Base-by-base conservation (phyloP, 495 filamentous ascomycete genomes). In the Daldinia vernicosa region DNA sequence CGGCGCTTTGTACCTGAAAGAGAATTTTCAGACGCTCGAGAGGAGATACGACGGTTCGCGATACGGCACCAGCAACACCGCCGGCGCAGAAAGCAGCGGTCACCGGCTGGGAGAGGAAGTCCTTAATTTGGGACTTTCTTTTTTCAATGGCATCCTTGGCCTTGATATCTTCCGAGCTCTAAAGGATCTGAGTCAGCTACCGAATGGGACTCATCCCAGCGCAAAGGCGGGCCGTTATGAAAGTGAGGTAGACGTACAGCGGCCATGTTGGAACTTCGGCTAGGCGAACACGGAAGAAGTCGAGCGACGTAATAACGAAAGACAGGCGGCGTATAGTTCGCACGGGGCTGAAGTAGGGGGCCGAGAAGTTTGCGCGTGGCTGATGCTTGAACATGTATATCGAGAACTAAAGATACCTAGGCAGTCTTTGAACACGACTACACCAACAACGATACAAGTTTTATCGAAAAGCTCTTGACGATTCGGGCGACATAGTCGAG, bases 11-110 rank as follows among this genome's bases (percentile, higher is more conserved):
- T 26, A 99, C 87, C 77, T 99, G 95, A 73, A 97, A 91, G n/a
- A 99, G 83, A 69, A 99, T 99, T 79, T 99, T 99, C 51, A 99
- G 83, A 52, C 95, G 89, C 79, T 99, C 95, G 37, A 99, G 87
- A 14, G 95, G 95, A 33, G 94, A 97, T 0, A 99, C 95, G 40
- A 98, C 95, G 3, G 95, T 98, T 72, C 95, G 87, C 40, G 94
- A 98, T 22, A 99, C 94, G n/a, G 95, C 95, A 66, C 95, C 95
- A 4, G 95, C 95, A 14, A 97, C 89, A 67, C 95, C 95, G 56
- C 95, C 95, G n/a, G 93, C 96, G 75, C 96, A 88, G 72, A 99
- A 99, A 54, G 96, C 93, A 22, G 95, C 94, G 15, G 92, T 81
- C 35, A 98, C 89, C 15, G 95, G 94, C 71, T 97, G 88, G 8